Evolutionary conservation across 2,329 filamentous ascomycete genomes (phyloP), one percentile per base, ranked within the genome.

Genomic region (Botryotinia convoluta): DNA sequence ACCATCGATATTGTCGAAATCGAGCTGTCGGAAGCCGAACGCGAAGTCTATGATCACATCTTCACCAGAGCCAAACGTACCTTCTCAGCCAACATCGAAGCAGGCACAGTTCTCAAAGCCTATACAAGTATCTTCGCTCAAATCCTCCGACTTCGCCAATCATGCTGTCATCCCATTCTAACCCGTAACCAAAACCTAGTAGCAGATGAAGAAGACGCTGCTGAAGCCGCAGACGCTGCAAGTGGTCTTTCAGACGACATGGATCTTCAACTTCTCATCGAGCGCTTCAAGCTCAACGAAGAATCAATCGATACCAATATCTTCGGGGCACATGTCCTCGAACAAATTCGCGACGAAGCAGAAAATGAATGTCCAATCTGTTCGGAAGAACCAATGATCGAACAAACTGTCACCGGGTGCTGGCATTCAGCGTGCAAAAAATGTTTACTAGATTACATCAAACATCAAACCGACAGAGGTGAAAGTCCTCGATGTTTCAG

Each of bases 71-170:
- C 94, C 0, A 97, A 95, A 81, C 88, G 90, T 70, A 92, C 95
- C 0, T 96, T 98, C 81, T 91, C 91, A 45, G 90, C 91, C 74
- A 98, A 97, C 74, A 87, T 97, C 20, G 94, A 97, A 80, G 94
- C 93, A 16, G 96, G 96, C 6, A 98, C 95, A 0, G 87, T 99
- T 7, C 89, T 98, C 85, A 98, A 97, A 81, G 95, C 94, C 0
- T 99, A 95, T 80, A 97, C 96, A 0, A 98, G 94, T 70, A 98
- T 99, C 75, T 98, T 99, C 81, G 95, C 96, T 0, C 96, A 99
- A 82, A 97, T 99, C 79, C 84, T 99, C 59, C 92, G 96, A 2
- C 88, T 99, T 14, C 91, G 96, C 1, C 96, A 99, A 80, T 93
- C 93, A 1, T 99, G 96, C 81, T 98, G 96, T 76, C 96, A 99